phyloP scores from a whole-genome alignment of 768 basidiomycete genomes.

The Neoboletus brunneissimus region DNA sequence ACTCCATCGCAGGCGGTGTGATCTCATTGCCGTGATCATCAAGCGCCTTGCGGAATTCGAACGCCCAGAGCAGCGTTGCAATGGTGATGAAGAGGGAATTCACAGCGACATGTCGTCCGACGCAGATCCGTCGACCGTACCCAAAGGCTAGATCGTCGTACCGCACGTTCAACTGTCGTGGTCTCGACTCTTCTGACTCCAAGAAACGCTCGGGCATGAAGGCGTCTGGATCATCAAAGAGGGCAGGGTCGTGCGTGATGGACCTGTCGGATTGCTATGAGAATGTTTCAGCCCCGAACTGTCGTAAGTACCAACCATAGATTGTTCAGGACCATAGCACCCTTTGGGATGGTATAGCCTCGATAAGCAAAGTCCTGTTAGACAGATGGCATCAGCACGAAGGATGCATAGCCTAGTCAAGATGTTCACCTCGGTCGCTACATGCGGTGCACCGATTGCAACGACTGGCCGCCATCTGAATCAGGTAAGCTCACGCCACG shows the following conservation, averaged over 20 bases:
- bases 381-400: not conserved
- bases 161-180: not conserved
- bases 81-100: constrained; percentile 10
- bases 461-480: constrained; percentile 9
- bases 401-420: not conserved
- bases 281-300: not conserved
- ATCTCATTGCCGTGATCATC: constrained; percentile 5
- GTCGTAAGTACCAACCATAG: not conserved
- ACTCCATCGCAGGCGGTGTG: constrained; percentile 7
- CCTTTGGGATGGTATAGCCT: constrained; percentile 5
- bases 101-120: constrained; percentile 5
- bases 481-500: not conserved
- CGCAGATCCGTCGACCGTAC: constrained; percentile 13
- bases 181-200: not conserved
- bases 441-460: constrained; percentile 3
- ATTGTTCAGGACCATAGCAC: constrained; percentile 4
- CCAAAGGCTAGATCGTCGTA: constrained; percentile 13
- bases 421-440: constrained; percentile 2
- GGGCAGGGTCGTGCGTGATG: constrained; percentile 7
- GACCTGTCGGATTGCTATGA: not conserved
- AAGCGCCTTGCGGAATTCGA: constrained; percentile 6
- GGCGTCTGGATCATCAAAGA: constrained; percentile 12
- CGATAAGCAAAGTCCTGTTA: not conserved
- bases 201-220: constrained; percentile 17
- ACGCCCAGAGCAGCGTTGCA: constrained; percentile 7